Conservation (phyloP, 495 filamentous ascomycete genomes). For the Cercophora sp. region DNA sequence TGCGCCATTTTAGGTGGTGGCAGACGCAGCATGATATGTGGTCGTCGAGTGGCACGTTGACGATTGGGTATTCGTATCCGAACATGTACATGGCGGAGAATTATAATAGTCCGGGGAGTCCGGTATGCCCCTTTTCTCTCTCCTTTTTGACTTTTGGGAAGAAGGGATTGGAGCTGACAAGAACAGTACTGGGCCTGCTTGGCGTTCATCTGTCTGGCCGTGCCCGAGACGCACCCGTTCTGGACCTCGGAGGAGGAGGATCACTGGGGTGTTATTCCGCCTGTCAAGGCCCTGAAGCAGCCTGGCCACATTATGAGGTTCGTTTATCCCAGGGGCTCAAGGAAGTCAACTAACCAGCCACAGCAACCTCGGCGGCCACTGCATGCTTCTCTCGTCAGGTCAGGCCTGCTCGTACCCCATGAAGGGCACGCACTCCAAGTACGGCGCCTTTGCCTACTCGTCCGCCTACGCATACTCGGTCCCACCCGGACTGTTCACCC, state of each 20-base stretch:
- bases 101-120: slow-evolving; percentile 68
- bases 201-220: slow-evolving; percentile 67
- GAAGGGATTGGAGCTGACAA: slow-evolving; percentile 27
- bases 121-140: too few relatives aligned
- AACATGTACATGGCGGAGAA: slow-evolving; percentile 78
- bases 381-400: slow-evolving; percentile 68
- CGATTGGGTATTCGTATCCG: slow-evolving; percentile 72
- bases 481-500: slow-evolving; percentile 67
- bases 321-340: too few relatives aligned
- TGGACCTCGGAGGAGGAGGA: slow-evolving; percentile 65
- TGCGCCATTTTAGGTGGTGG: slow-evolving; percentile 77
- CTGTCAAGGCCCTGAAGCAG: slow-evolving; percentile 55
- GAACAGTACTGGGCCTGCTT: slow-evolving; percentile 79
- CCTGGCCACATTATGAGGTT: slow-evolving; percentile 70
- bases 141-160: slow-evolving; percentile 25
- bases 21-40: slow-evolving; percentile 68
- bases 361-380: slow-evolving; percentile 59
- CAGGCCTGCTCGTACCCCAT: slow-evolving; percentile 77
- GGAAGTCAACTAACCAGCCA: too few relatives aligned
- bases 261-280: slow-evolving; percentile 50
- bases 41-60: slow-evolving; percentile 66
- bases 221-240: slow-evolving; percentile 66
- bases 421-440: slow-evolving; percentile 76
- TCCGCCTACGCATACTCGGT: slow-evolving; percentile 73
- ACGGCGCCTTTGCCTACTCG: slow-evolving; percentile 74